Evolutionary conservation across 2,329 filamentous ascomycete species (phyloP).

Genomic region (Fusarium tricinctum): DNA sequence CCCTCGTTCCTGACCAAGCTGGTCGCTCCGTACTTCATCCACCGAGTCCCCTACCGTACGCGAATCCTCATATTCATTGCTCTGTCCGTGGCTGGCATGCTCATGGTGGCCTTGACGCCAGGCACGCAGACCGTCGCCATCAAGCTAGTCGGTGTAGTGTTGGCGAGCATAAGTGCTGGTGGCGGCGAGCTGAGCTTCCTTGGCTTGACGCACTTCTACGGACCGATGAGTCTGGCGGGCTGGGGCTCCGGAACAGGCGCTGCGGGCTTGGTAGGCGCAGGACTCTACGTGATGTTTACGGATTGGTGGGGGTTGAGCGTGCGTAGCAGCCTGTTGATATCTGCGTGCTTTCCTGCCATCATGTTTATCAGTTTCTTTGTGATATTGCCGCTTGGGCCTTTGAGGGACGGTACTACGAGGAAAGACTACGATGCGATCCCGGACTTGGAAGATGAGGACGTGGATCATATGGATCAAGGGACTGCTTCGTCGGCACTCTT

Average conservation of each 20-base stretch:
- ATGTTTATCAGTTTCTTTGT: constrained; percentile 92
- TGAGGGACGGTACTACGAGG: constrained; percentile 62
- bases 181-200: constrained; percentile 92
- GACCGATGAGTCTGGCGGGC: constrained; percentile 84
- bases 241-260: constrained; percentile 96
- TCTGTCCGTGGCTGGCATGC: constrained; percentile 87
- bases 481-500: constrained; percentile 65
- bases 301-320: constrained; percentile 83
- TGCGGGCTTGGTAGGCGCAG: constrained; percentile 87
- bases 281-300: constrained; percentile 88
- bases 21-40: constrained; percentile 92
- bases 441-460: constrained; percentile 56
- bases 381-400: constrained; percentile 77
- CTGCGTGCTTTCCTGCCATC: constrained; percentile 81
- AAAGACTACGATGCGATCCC: constrained; percentile 69
- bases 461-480: constrained; percentile 54
- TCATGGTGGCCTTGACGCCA: constrained; percentile 86
- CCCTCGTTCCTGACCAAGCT: constrained; percentile 92
- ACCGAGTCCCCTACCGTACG: constrained; percentile 82
- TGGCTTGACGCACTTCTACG: constrained; percentile 93
- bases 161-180: constrained; percentile 88
- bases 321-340: constrained; percentile 79
- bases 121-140: constrained; percentile 73
- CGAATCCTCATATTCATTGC: constrained; percentile 81
- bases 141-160: constrained; percentile 85